phyloP scores from a whole-genome alignment of 441 rosid genomes.

The Adansonia madagascariensis region DNA sequence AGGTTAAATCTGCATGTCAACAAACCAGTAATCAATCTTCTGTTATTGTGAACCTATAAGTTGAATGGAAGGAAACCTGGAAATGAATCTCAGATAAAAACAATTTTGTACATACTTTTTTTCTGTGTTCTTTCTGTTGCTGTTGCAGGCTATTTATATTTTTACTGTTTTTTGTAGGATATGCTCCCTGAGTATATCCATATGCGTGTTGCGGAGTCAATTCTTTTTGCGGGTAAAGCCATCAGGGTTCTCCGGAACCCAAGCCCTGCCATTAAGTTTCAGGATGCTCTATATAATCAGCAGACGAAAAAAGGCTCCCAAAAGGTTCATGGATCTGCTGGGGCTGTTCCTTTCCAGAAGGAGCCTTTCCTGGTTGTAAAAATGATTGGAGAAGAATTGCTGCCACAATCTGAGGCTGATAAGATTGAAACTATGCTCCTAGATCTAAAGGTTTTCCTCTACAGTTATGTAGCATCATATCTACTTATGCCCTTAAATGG shows the following conservation, averaged over 20 bases:
- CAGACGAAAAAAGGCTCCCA: constrained; percentile 55
- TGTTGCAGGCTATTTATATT: constrained; percentile 27
- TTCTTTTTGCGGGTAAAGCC: constrained; percentile 97
- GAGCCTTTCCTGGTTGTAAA: constrained; percentile 56
- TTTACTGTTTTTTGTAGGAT: constrained; percentile 63
- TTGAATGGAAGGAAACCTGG: constrained; percentile 22
- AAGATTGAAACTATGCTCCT: constrained; percentile 91
- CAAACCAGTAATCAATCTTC: background rate
- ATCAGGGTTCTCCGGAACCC: constrained; percentile 93
- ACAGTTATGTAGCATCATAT: background rate
- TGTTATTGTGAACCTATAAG: constrained; percentile 8
- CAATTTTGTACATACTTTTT: background rate
- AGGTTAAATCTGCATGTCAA: constrained; percentile 18
- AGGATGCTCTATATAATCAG: constrained; percentile 56
- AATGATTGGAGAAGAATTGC: constrained; percentile 69
- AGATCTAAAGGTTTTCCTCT: constrained; percentile 70
- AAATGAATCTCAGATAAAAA: constrained; percentile 9
- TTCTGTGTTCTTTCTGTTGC: constrained; percentile 9
- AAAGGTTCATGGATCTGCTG: constrained; percentile 61
- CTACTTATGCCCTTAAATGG: constrained; percentile 17
- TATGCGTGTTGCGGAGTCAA: constrained; percentile 89
- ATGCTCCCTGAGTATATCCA: constrained; percentile 92
- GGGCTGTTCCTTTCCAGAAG: constrained; percentile 54
- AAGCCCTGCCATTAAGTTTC: constrained; percentile 68
- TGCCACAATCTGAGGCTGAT: constrained; percentile 95